Evolutionary conservation across 257 asterid species (phyloP).

Genomic region (Scutellaria minor): DNA sequence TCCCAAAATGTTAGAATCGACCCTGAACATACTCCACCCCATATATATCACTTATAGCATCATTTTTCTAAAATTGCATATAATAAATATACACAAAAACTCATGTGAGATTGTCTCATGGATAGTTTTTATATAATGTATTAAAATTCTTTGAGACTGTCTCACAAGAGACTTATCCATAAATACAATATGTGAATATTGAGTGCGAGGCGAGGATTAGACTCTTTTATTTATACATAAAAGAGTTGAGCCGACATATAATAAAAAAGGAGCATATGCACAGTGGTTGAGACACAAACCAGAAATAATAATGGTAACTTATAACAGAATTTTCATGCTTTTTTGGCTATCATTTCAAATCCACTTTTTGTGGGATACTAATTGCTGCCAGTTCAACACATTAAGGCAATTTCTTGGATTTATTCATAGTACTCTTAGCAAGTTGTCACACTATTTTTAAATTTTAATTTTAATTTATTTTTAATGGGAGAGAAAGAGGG

Average conservation of each 20-base stretch:
- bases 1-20: too few species aligned
- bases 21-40: too few species aligned
- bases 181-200: too few species aligned
- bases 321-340: slow-evolving; percentile 27
- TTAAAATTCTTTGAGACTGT: too few species aligned
- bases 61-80: too few species aligned
- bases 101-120: too few species aligned
- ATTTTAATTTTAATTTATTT: not conserved
- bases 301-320: slow-evolving; percentile 38
- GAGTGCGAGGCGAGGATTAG: too few species aligned
- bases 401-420: slow-evolving; percentile 20
- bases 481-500: not conserved
- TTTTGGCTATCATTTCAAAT: slow-evolving; percentile 33
- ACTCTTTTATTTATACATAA: not conserved
- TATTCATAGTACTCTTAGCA: slow-evolving; percentile 29
- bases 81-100: too few species aligned
- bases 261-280: slow-evolving; percentile 22
- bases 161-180: too few species aligned
- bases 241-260: slow-evolving; percentile 10
- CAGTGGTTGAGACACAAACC: slow-evolving; percentile 40
- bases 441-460: slow-evolving; percentile 7
- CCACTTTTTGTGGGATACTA: slow-evolving; percentile 12
- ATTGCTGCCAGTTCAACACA: slow-evolving; percentile 37
- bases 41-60: too few species aligned
- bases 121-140: too few species aligned